A percentile compares a stretch with the other conserved stretches of the same genome.
Conservation (phyloP, 2,329 filamentous ascomycete genomes). For the Reticulascus tulasneorum region DNA sequence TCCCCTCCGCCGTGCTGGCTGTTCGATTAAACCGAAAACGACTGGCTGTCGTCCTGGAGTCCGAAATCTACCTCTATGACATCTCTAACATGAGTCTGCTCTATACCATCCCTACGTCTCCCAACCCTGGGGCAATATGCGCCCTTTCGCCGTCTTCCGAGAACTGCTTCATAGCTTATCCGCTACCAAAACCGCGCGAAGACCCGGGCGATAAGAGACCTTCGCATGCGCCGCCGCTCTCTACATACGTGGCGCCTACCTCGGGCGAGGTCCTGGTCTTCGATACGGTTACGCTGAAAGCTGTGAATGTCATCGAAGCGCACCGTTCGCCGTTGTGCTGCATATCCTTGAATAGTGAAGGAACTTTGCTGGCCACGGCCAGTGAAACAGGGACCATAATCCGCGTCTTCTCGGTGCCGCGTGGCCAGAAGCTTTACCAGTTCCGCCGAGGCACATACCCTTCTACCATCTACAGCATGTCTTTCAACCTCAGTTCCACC, state of each 20-base stretch:
- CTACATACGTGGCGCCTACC: slow-evolving; percentile 75
- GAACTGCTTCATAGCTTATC: slow-evolving; percentile 93
- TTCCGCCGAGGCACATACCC: slow-evolving; percentile 95
- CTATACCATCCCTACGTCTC: slow-evolving; percentile 88
- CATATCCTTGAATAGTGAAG: slow-evolving; percentile 88
- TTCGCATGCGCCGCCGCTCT: slow-evolving; percentile 78
- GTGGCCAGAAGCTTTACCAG: slow-evolving; percentile 89
- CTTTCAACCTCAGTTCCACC: slow-evolving; percentile 92
- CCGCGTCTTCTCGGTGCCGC: slow-evolving; percentile 87
- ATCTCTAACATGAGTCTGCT: slow-evolving; percentile 97
- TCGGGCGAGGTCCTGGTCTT: slow-evolving; percentile 92
- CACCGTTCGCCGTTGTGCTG: slow-evolving; percentile 88
- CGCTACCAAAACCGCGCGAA: slow-evolving; percentile 70
- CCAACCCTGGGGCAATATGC: slow-evolving; percentile 88
- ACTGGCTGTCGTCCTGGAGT: slow-evolving; percentile 87
- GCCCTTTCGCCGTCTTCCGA: slow-evolving; percentile 91
- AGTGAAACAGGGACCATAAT: slow-evolving; percentile 98
- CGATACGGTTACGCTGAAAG: slow-evolving; percentile 83
- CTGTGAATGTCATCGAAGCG: slow-evolving; percentile 91
- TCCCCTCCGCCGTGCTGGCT: slow-evolving; percentile 91
- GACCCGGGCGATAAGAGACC: slow-evolving; percentile 58
- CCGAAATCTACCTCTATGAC: slow-evolving; percentile 97
- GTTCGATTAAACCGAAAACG: slow-evolving; percentile 93
- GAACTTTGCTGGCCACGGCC: slow-evolving; percentile 85
- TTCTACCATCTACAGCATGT: slow-evolving; percentile 96